Base-by-base conservation (phyloP, 176 grass and related monocot species). In the Themeda triandra region DNA sequence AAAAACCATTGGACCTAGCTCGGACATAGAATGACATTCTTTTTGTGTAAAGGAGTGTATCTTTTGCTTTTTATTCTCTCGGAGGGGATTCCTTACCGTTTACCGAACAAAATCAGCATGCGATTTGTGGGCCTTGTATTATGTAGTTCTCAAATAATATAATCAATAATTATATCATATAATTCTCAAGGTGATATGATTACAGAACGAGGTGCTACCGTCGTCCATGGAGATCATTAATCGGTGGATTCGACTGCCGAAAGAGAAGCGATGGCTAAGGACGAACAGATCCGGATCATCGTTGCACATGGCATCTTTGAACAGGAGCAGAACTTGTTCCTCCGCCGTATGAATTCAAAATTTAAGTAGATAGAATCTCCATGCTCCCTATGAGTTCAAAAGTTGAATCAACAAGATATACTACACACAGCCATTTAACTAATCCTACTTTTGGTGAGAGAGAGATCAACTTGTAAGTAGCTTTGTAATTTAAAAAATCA, bases 221-320 rank as follows among this genome's bases (percentile, higher is more conserved):
- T 39, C 40, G 72, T 48, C 21, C 28, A 12, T 14, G 3, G 1
- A 27, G 7, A 41, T 69, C 63, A 11, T 45, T 45, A 45, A 45
- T 45, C 12, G 0, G n/a, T 54, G 64, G 66, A 29, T 63, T 83
- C 54, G 13, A 37, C 35, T 86, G 69, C 83, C 78, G 67, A 84
- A 88, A 84, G 75, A 66, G 19, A 64, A 33, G 10, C 5, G 10
- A 4, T 56, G 42, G 15, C 64, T 65, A 89, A 89, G 78, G 33
- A 77, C 49, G 88, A 77, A 82, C 28, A 27, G 62, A 77, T 89
- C 51, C 71, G 2, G 35, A 36, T 53, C 31, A 6, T 31, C 41
- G 32, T 60, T 82, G 30, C 12, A 45, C 14, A 31, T 0, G 40
- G 83, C 83, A 89, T 86, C 83, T 89, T 86, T 89, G 88, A 89